Conservation (phyloP, 345 rosid species). For the Aethionema arabicum region DNA sequence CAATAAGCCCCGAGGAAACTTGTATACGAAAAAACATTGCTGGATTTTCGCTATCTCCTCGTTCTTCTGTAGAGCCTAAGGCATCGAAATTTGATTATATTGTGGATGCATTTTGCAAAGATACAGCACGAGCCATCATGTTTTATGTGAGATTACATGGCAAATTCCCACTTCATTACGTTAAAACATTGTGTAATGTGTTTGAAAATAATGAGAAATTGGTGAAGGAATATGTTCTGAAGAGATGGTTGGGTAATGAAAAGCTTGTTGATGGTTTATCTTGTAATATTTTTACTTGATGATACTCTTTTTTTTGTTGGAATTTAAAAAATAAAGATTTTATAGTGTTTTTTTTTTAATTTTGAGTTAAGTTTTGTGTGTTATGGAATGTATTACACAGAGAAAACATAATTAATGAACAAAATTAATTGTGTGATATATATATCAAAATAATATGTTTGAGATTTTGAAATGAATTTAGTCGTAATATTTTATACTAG, state of each 20-base stretch:
- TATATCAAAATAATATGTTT: too few species aligned
- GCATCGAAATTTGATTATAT: neutral
- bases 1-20: neutral
- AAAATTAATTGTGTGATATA: too few species aligned
- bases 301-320: too few species aligned
- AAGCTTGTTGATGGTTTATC: neutral
- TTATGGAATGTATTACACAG: too few species aligned
- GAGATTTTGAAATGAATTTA: too few species aligned
- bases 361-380: too few species aligned
- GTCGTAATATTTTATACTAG: too few species aligned
- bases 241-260: slow-evolving; percentile 14
- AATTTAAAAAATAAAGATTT: too few species aligned
- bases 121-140: neutral
- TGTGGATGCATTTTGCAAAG: slow-evolving; percentile 2
- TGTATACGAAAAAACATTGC: neutral
- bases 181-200: slow-evolving; percentile 27
- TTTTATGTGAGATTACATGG: slow-evolving; percentile 12
- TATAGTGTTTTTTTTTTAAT: too few species aligned
- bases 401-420: too few species aligned
- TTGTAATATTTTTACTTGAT: too few species aligned
- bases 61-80: slow-evolving; percentile 4
- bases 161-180: slow-evolving; percentile 10
- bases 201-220: slow-evolving; percentile 13
- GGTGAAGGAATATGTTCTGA: slow-evolving; percentile 17
- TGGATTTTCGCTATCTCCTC: neutral